Evolutionary conservation across 2,329 filamentous ascomycete genomes (phyloP).

Genomic region (Aspergillus sergii): DNA sequence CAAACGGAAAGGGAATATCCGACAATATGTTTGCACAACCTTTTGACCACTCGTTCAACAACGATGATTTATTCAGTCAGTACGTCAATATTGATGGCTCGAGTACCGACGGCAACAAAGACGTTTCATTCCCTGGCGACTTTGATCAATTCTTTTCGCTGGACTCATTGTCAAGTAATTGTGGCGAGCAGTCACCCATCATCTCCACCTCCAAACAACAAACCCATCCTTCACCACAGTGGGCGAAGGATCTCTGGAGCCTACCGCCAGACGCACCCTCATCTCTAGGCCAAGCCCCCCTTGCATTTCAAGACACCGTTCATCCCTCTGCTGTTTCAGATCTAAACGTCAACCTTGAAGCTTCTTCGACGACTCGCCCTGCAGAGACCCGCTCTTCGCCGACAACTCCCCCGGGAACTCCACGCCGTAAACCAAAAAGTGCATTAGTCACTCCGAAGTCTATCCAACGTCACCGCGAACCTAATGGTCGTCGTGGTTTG

Average conservation of each 20-base stretch:
- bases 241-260: slow-evolving; percentile 56
- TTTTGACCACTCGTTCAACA: slow-evolving; percentile 54
- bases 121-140: slow-evolving; percentile 52
- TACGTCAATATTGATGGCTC: slow-evolving; percentile 62
- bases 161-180: slow-evolving; percentile 54
- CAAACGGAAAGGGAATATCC: slow-evolving; percentile 53
- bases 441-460: slow-evolving; percentile 41
- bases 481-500: slow-evolving; percentile 41
- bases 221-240: slow-evolving; percentile 49
- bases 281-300: slow-evolving; percentile 30
- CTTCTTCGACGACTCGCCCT: slow-evolving; percentile 25
- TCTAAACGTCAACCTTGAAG: slow-evolving; percentile 36
- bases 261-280: slow-evolving; percentile 53
- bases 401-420: slow-evolving; percentile 41
- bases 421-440: slow-evolving; percentile 41
- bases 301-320: slow-evolving; percentile 41
- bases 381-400: slow-evolving; percentile 31
- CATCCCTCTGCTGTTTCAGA: slow-evolving; percentile 40
- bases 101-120: slow-evolving; percentile 51
- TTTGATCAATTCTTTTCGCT: slow-evolving; percentile 56
- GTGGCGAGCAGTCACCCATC: slow-evolving; percentile 53
- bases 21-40: slow-evolving; percentile 51
- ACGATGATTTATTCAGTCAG: slow-evolving; percentile 63
- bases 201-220: slow-evolving; percentile 48
- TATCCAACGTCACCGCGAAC: slow-evolving; percentile 42